These are phyloP conservation scores for Gossypium australe DNA, from an alignment of 345 rosid genomes.

Conservation along the genomic window DNA sequence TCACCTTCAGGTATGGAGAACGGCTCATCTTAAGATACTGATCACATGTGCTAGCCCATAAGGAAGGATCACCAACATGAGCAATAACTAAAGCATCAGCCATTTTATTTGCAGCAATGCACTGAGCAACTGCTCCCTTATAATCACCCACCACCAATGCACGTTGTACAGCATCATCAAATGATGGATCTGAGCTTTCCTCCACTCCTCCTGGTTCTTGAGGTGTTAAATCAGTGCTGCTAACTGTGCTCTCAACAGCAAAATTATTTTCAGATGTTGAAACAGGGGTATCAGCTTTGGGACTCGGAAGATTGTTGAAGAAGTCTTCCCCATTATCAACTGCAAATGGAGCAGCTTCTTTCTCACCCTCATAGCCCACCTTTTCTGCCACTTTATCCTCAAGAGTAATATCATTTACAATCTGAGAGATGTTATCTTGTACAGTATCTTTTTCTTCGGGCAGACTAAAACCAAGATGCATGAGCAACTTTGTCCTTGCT, in stretches of 20 bases:
- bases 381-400: constrained; percentile 48
- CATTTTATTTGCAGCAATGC: constrained; percentile 73
- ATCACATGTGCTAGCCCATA: constrained; percentile 91
- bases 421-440: constrained; percentile 46
- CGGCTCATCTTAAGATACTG: constrained; percentile 67
- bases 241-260: constrained; percentile 35
- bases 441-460: constrained; percentile 52
- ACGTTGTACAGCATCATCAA: constrained; percentile 84
- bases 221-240: constrained; percentile 31
- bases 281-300: constrained; percentile 74
- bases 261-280: constrained; percentile 40
- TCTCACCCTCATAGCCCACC: constrained; percentile 34
- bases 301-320: constrained; percentile 92
- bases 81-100: constrained; percentile 99
- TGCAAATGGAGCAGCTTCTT: constrained; percentile 43
- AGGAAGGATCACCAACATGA: constrained; percentile 83
- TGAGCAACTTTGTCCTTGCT: constrained; percentile 79
- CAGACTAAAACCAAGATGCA: constrained; percentile 85
- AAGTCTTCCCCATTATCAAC: constrained; percentile 95
- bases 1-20: constrained; percentile 85
- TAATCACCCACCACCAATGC: constrained; percentile 95
- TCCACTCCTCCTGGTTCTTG: constrained; percentile 49
- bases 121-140: constrained; percentile 88
- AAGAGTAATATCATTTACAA: constrained; percentile 45
- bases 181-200: constrained; percentile 65